Base-by-base conservation (phyloP, 495 filamentous ascomycete genomes). In the Trichoderma asperelloides region DNA sequence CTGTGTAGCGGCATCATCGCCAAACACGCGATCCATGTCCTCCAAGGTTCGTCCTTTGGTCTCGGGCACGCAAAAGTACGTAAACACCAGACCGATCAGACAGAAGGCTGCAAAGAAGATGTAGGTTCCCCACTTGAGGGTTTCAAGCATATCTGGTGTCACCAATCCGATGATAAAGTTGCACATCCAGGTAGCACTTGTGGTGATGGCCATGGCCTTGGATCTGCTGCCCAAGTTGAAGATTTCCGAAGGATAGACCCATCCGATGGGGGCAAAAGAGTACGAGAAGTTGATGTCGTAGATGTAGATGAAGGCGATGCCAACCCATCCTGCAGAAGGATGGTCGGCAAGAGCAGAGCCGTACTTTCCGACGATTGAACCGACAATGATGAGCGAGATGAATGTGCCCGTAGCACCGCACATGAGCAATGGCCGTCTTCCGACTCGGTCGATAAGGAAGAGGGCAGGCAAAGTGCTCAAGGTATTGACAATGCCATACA, bases 221-320 rank as follows among this genome's bases (percentile, higher is more conserved):
- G 84, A 78, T 57, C 85, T 79, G 64, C 79, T 82, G 64, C 78
- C 81, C 15, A 86, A 70, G 5, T 84, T 84, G 80, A 80, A 88
- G 55, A 86, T 78, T 68, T 88, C 84, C n/a, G 81, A 73, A 43
- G 85, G 78, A 57, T 76, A 67, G 43, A 75, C 74, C 86, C 84
- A 87, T 18, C 65, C 47, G 25, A 69, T 64, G 27, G 40, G 65
- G 39, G 64, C 70, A 67, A 65, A 67, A 1, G 67, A 81, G 72
- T 82, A 87, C 6, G 83, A 83, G 69, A 88, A 88, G 70, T 85
- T 82, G 69, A 85, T 73, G 72, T 86, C 84, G 70, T 85, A 89
- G 39, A 88, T 77, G 74, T 83, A 89, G 65, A 88, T 82, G 72
- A 87, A 86, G 40, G 78, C 82, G 40, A 88, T 82, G 1, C 79